Base-by-base conservation (phyloP, 495 filamentous ascomycete species). In the Amniculicola lignicola region DNA sequence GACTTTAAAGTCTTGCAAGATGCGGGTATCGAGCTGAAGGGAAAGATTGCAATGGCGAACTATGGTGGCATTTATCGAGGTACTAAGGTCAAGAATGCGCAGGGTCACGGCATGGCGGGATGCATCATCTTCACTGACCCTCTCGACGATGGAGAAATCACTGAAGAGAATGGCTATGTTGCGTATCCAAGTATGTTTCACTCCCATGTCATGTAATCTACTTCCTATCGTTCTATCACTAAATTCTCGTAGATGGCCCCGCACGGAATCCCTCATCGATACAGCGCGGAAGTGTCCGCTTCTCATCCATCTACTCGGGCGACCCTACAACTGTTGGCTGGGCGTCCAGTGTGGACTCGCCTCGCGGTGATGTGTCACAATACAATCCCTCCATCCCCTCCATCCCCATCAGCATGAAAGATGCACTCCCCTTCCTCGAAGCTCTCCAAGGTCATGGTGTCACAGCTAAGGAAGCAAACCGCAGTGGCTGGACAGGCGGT, bases 251-350 rank as follows among this genome's bases (percentile, higher is more conserved):
- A 54, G 56, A 69, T 22, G 68, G 68, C 14, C 66, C 66, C 6
- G 66, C 68, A 3, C 21, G 66, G 27, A 69, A 70, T 39, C 68
- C 68, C 1, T 57, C 57, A 0, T 55, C 44, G 29, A 61, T 69
- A 14, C 66, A 69, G 42, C 48, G 68, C 11, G 68, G 68, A 1
- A 59, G 49, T 41, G 67, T 67, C 9, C 58, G 62, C 40, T 70
- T 65, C 54, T 55, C 63, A n/a, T 51, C 38, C 35, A 48, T 56
- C 33, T 67, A 63, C 48, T 64, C 68, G 3, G 67, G 68, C 4
- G 68, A 69, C 37, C 68, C 68, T 1, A 69, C 68, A 21, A 70
- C 68, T 2, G 61, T 63, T 12, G 68, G 68, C 21, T 70, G 67
- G 54, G 61, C 68, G 3, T 70, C 68, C 10, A 41, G 52, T 16